Percentiles rank a stretch among this genome's conserved stretches.
Evolutionary conservation across 176 grass and related monocot species (phyloP).

Genomic region (Ensete ventricosum): DNA sequence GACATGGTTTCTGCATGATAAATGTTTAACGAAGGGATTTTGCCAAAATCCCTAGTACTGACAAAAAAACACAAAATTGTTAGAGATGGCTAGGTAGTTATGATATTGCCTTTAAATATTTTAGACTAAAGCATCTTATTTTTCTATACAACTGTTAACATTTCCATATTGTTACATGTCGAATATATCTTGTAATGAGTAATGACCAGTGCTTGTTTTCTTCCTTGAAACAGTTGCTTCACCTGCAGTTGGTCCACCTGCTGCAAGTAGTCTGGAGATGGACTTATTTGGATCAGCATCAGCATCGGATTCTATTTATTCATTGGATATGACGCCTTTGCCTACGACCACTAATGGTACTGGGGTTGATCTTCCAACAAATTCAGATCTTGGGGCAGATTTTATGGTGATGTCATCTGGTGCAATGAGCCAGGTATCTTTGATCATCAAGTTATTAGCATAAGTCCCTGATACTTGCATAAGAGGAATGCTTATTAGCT

Average conservation of each 20-base stretch:
- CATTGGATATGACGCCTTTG: conserved; percentile 55
- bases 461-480: no score
- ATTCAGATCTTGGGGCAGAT: conserved; percentile 47
- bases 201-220: neutral
- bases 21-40: neutral
- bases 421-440: conserved; percentile 42
- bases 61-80: neutral
- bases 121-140: neutral
- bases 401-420: conserved; percentile 50
- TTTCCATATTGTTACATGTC: neutral
- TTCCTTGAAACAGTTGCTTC: neutral
- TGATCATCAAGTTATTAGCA: no score
- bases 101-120: neutral
- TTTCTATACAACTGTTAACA: neutral
- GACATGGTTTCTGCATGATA: no score
- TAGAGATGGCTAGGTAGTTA: neutral
- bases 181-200: neutral
- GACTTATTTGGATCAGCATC: conserved; percentile 63
- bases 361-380: conserved; percentile 37
- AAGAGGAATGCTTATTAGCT: neutral
- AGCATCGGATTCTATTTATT: conserved; percentile 40
- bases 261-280: conserved; percentile 67
- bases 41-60: neutral
- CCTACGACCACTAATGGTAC: conserved; percentile 36
- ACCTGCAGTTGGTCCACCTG: conserved; percentile 21